phyloP scores from a whole-genome alignment of 805 yeast genomes.

The Nakazawaea wyomingensis region DNA sequence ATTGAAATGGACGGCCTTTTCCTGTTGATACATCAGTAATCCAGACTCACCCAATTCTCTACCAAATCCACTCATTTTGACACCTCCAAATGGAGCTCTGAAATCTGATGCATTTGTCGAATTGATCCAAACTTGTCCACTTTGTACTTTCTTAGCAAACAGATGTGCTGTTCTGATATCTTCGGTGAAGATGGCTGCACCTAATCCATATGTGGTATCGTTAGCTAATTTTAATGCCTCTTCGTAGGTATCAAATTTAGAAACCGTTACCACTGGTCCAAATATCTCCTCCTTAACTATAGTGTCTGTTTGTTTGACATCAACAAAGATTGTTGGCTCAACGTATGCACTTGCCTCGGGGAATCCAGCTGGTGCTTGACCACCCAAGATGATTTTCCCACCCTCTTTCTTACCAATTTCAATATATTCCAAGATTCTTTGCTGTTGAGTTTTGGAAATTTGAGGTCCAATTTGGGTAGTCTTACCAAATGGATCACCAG shows the following conservation, averaged over 20 bases:
- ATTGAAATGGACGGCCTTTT: constrained; percentile 69
- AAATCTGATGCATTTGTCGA: constrained; percentile 52
- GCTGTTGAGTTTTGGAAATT: constrained; percentile 59
- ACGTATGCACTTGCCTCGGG: constrained; percentile 59
- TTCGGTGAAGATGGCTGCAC: constrained; percentile 71
- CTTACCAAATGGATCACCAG: constrained; percentile 67
- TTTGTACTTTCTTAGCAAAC: constrained; percentile 56
- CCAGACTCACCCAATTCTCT: constrained; percentile 36
- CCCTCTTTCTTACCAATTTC: constrained; percentile 65
- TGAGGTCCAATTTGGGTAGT: constrained; percentile 69
- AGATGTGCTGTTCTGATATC: constrained; percentile 55
- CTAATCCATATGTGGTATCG: constrained; percentile 67
- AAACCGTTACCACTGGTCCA: constrained; percentile 72
- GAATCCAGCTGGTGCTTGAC: constrained; percentile 45
- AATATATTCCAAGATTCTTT: constrained; percentile 63
- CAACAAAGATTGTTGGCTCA: constrained; percentile 68
- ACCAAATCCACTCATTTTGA: constrained; percentile 66
- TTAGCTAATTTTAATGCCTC: constrained; percentile 65
- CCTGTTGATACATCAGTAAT: constrained; percentile 60
- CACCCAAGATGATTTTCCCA: constrained; percentile 63
- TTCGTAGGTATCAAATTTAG: constrained; percentile 60
- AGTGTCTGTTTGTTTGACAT: constrained; percentile 58
- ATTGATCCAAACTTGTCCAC: constrained; percentile 66
- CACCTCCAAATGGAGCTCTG: constrained; percentile 66
- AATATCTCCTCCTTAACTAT: constrained; percentile 72